phyloP scores from a whole-genome alignment of 495 filamentous ascomycete genomes.

The Penicillium herquei region DNA sequence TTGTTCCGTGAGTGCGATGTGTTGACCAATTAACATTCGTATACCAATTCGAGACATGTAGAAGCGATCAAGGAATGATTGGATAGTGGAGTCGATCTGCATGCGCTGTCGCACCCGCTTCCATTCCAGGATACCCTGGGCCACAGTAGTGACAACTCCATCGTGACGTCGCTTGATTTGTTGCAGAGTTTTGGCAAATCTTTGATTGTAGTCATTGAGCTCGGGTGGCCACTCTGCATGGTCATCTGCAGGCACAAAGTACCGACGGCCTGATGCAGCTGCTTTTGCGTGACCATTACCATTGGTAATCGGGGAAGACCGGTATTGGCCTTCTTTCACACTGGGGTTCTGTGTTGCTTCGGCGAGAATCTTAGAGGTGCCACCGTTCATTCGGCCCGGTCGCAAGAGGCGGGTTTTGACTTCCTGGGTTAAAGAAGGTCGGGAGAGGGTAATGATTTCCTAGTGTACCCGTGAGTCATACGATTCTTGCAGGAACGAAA shows the following conservation, averaged over 20 bases:
- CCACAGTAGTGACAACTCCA: slow-evolving; percentile 90
- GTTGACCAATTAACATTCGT: slow-evolving; percentile 97
- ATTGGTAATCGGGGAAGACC: slow-evolving; percentile 59
- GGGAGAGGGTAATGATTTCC: slow-evolving; percentile 86
- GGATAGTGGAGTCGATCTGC: slow-evolving; percentile 97
- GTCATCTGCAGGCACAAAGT: slow-evolving; percentile 90
- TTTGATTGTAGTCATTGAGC: slow-evolving; percentile 87
- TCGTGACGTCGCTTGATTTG: slow-evolving; percentile 95
- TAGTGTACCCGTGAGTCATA: slow-evolving; percentile 32
- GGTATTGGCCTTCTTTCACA: slow-evolving; percentile 82
- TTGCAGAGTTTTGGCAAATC: slow-evolving; percentile 79
- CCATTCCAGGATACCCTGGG: slow-evolving; percentile 96
- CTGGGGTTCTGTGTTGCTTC: slow-evolving; percentile 88
- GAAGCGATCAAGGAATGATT: slow-evolving; percentile 95
- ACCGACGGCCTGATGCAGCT: slow-evolving; percentile 59
- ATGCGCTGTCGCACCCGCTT: slow-evolving; percentile 94
- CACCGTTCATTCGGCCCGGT: slow-evolving; percentile 62
- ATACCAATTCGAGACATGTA: slow-evolving; percentile 99
- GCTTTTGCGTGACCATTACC: slow-evolving; percentile 38
- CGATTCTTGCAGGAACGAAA: not conserved
- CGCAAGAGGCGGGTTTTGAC: slow-evolving; percentile 75
- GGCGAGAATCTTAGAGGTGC: slow-evolving; percentile 63
- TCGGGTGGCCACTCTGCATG: slow-evolving; percentile 90
- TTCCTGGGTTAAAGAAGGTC: slow-evolving; percentile 72
- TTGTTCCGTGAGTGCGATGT: slow-evolving; percentile 94